Base-by-base conservation (phyloP, 805 yeast species). In the Candida sakaeoensis region DNA sequence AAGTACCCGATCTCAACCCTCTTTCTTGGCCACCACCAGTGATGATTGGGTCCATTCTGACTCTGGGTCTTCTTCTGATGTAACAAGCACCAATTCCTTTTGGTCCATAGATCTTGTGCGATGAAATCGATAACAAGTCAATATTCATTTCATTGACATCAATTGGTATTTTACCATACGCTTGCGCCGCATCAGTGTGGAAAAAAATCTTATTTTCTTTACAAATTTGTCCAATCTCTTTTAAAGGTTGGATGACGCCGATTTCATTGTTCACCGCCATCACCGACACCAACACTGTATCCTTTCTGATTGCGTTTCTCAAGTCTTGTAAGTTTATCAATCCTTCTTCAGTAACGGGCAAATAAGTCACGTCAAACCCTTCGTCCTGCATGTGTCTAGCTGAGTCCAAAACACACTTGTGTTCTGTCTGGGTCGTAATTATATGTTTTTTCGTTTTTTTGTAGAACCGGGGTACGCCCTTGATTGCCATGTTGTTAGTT, bases 11-110 rank as follows among this genome's bases (percentile, higher is more conserved):
- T 67, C 99, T 78, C 55, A 93, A 72, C 44, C 99, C 99, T 71
- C 99, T 84, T 70, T 93, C 99, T 70, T 93, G 99, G 39, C 99
- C 99, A 67, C 99, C 99, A 50, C 99, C 99, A 44, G 89, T 84
- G 51, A 93, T 85, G 40, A 93, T 72, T 16, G 99, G 96, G 49
- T 90, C 97, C 46, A 93, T 61, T 75, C 99, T 85, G 36, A 93
- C 99, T 67, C 99, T 82, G 47, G 99, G 99, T 65, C 99, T 83
- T 75, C 99, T 85, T 68, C 99, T 82, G 28, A 93, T 91, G 57
- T 76, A 93, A 51, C 90, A 73, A 8, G 99, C 99, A 55, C 99
- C 99, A 44, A 89, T 78, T 47, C 99, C 99, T 78, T 83, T 93
- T 51, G 99, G 99, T 5, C 99, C 99, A 65, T 93, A 93, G 47